phyloP scores from a whole-genome alignment of 169 alveolate species.

The Eimeria maxima region DNA sequence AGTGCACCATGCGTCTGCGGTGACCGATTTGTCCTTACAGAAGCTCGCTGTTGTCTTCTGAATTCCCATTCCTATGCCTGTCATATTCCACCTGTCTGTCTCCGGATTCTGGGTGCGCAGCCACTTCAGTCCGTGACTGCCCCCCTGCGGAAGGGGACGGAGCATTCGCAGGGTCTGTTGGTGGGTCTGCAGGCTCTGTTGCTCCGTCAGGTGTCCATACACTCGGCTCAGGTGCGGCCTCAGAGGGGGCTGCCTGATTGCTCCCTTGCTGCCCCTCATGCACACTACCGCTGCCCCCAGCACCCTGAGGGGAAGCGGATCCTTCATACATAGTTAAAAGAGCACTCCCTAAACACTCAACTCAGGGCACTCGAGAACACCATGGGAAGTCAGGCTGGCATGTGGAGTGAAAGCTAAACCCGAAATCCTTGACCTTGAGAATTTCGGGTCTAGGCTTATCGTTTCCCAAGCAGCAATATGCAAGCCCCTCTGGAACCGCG shows the following conservation, averaged over 20 bases:
- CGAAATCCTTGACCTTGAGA: background rate
- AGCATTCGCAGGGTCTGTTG: constrained; percentile 47
- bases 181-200: constrained; percentile 63
- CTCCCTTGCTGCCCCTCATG: constrained; percentile 29
- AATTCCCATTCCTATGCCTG: constrained; percentile 6
- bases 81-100: constrained; percentile 45
- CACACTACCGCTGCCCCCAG: constrained; percentile 67
- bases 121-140: constrained; percentile 3
- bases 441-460: background rate
- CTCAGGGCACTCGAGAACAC: constrained; percentile 3
- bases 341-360: constrained; percentile 28
- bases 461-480: background rate
- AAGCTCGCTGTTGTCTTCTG: background rate
- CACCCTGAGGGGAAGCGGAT: constrained; percentile 64
- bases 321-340: constrained; percentile 71
- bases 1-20: background rate
- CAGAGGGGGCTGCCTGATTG: constrained; percentile 11
- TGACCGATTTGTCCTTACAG: background rate
- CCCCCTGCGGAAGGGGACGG: constrained; percentile 20
- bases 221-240: constrained; percentile 64
- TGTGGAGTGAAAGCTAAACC: background rate
- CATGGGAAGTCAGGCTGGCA: constrained; percentile 10
- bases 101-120: constrained; percentile 37
- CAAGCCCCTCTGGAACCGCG: constrained; percentile 25
- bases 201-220: constrained; percentile 77